Base-by-base conservation (phyloP, 805 yeast species). In the Spathaspora boniae region DNA sequence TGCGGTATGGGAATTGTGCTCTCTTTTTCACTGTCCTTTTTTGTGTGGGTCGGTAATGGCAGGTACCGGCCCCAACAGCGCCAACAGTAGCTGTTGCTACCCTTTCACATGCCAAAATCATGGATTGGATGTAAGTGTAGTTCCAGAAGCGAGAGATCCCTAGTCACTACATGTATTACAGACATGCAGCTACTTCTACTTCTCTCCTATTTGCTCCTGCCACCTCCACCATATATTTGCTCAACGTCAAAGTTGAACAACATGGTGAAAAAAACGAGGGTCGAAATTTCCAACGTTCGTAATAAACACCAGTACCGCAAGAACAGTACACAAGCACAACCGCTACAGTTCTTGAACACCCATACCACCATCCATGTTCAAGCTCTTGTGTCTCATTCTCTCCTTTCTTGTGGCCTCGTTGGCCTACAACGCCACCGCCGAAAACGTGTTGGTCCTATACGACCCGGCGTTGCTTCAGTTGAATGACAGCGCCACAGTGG, bases 381-480 rank as follows among this genome's bases (percentile, higher is more conserved):
- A 31, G 3, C 33, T 20, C 29, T 37, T 29, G 30, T 19, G 22
- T 16, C 14, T 35, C 26, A 17, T 38, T 4, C 21, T 38, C 8
- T 24, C 26, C 15, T 29, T 27, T 18, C 14, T 33, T 14, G 31
- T 22, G 35, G 41, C 12, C 23, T 26, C 31, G 38, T 41, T 6
- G 23, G 26, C 34, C 38, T 29, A 29, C 21, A n/a, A 36, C 24
- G 47, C 45, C 6, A 31, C 16, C 4, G 20, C 33, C 6, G 36
- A 37, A 14, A 42, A 44, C 24, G 58, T 59, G 7, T 57, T 67
- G 47, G 56, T 66, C 5, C 51, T 65, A 11, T 59, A 53, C 43
- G 72, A 67, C 39, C 45, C 64, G 6, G 47, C 39, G 26, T 37
- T 50, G 29, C 36, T 50, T 36, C 52, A 54, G 37, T 45, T 59